Base-by-base conservation (phyloP, 257 asterid species). In the Salvia hispanica region DNA sequence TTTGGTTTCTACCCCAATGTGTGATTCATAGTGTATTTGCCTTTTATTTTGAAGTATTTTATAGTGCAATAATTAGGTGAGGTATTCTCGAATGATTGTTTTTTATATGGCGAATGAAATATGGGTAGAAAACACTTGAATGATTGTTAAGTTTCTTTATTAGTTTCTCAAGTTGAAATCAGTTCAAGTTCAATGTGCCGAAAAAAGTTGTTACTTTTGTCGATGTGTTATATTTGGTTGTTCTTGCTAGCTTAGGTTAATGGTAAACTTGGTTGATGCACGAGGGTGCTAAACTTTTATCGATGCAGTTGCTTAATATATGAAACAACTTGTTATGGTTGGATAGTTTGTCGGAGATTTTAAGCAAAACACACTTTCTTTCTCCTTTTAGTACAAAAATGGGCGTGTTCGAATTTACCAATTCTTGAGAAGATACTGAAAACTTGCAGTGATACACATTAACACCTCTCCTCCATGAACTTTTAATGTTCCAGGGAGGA, bases 401-500 rank as follows among this genome's bases (percentile, higher is more conserved):
- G 45, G 9, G 11, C 1, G 0, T 7, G 1, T 3, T 12, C 11
- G 2, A 39, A 40, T 40, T 40, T 2, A 8, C 45, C 0, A 40
- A 6, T 39, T 40, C 45, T 40, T 40, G 45, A 40, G 45, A 40
- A 8, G 45, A 40, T 40, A 40, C 45, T 40, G 45, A 8, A 25
- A 25, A 8, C 59, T 64, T 58, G 59, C 62, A 10, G 45, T 45
- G 48, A 25, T 25, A 25, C 21, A 25, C 31, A 25, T 25, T 25
- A 25, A 25, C 31, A 25, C 31, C 31, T 25, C 31, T 25, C 31
- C 31, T 25, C 1, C 31, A 25, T 25, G 31, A 25, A 25, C 31
- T 70, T 62, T 51, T 13, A 61, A 28, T 77, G 51, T 71, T 82
- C 54, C 69, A 92, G 98, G 91, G 98, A 92, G 84, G 97, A 92